These are phyloP conservation scores for Wallacemonas rigidus DNA, from an alignment of 208 protist species.

Conservation along the genomic window DNA sequence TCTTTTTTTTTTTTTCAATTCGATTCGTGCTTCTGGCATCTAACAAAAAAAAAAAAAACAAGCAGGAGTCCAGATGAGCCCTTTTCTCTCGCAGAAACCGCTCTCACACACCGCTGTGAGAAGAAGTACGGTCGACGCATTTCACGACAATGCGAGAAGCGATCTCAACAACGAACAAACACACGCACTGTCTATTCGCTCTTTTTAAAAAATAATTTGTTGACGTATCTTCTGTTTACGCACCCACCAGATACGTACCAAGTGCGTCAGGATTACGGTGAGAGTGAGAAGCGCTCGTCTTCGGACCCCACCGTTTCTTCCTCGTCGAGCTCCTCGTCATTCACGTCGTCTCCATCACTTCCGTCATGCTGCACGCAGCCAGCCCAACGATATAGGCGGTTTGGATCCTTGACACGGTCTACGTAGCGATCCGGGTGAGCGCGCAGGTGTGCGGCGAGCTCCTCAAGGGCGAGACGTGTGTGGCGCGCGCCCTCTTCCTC, in stretches of 20 bases:
- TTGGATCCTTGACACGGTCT: constrained; percentile 53
- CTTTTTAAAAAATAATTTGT: background rate
- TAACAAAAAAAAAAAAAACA: too few species aligned
- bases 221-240: too few species aligned
- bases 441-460: constrained; percentile 51
- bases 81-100: too few species aligned
- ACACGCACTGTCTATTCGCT: background rate
- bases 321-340: background rate
- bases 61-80: too few species aligned
- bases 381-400: constrained; percentile 56
- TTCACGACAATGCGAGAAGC: too few species aligned
- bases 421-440: constrained; percentile 48
- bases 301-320: background rate
- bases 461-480: constrained; percentile 59
- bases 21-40: too few species aligned
- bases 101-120: too few species aligned
- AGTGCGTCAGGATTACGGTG: too few species aligned
- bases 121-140: too few species aligned
- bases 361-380: constrained; percentile 24
- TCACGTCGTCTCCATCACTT: constrained; percentile 11
- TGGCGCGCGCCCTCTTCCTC: constrained; percentile 46
- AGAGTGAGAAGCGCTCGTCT: background rate
- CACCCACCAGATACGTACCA: too few species aligned
- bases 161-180: too few species aligned
- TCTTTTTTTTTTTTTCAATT: too few species aligned